Base-by-base conservation (phyloP, 768 basidiomycete genomes). In the Tricholoma sp. region DNA sequence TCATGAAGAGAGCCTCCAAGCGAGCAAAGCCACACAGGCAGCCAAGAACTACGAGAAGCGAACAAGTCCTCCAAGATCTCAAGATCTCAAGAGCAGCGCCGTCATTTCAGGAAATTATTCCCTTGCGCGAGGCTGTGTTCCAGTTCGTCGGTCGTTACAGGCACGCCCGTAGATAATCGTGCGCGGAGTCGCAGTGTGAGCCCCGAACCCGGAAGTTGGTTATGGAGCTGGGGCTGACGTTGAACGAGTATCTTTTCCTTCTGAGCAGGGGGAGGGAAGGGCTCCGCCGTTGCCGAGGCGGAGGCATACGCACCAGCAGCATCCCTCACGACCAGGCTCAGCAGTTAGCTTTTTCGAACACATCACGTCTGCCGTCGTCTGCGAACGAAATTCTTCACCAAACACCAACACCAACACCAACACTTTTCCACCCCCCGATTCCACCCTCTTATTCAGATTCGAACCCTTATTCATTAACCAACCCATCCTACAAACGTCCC, bases 1-100 rank as follows among this genome's bases (percentile, higher is more conserved):
- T n/a, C n/a, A n/a, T n/a, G n/a, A 80, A 59, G 88, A 91, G 68
- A 85, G 83, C 21, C 72, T 92, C 0, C 83, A 87, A 53, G 89
- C 90, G 8, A 84, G 81, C 57, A 88, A 88, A 64, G 80, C 81
- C 0, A 89, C 81, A 1, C 84, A 88, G 67, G 79, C 78, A 5
- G 74, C 88, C 69, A 88, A 89, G 69, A 80, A 81, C 50, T 83
- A 82, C 0, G 85, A 89, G 63, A 82, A 80, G 81, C 61, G 85
- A 87, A 65, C 76, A 89, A 8, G 80, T 89, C 16, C 73, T 89
- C 59, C 82, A 85, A 67, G 83, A 91, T 10, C 75, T 91, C 82
- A 85, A 67, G 83, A 91, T 10, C 75, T 91, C 34, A 87, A 86
- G 69, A 86, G 85, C 61, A 83, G 83, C 34, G 72, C 77, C 22